Base-by-base conservation (phyloP, 1,139 yeast genomes). In the Pneumocystis oryctolagi region DNA sequence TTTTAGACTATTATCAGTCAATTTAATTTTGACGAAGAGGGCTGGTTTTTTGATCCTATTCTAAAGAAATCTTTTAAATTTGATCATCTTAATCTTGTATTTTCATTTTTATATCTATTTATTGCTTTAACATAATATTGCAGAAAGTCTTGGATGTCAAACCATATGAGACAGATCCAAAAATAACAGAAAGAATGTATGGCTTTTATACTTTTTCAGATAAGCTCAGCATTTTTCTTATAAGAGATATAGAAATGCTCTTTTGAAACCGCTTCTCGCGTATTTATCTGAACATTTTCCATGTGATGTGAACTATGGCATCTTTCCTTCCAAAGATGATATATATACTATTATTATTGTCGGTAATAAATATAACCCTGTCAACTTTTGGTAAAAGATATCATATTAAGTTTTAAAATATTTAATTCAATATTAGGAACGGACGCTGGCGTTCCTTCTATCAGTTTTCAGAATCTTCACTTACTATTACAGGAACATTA, bases 401-500 rank as follows among this genome's bases (percentile, higher is more conserved):
- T 20, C 8, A 4, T 56, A 25, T 42, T 20, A n/a, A 3, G 14
- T 9, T 1, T 8, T 42, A 53, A 35, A 42, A 39, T 34, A 3
- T 57, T 39, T 30, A 28, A 37, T 53, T 39, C 30, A 16, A 6
- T 6, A 30, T n/a, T 31, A 64, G 66, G 66, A 89, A 89, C 68
- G 97, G 97, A 8, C 82, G 84, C 72, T 90, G 97, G 97, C 80
- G 79, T 63, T 83, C 95, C 0, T 77, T 78, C 68, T 92, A 88
- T 72, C 71, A 75, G 3, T 75, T 81, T 61, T 73, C 78, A 65
- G 60, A 69, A 14, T 63, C 67, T 2, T 65, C 72, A 0, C 72
- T 74, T 2, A 73, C 75, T 0, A 64, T 71, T 8, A 20, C 31
- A 28, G 96, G 95, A 5, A 71, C 73, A 16, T 78, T 89, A 40